Evolutionary conservation across 768 basidiomycete species (phyloP).

Genomic region (Serendipita sp.): DNA sequence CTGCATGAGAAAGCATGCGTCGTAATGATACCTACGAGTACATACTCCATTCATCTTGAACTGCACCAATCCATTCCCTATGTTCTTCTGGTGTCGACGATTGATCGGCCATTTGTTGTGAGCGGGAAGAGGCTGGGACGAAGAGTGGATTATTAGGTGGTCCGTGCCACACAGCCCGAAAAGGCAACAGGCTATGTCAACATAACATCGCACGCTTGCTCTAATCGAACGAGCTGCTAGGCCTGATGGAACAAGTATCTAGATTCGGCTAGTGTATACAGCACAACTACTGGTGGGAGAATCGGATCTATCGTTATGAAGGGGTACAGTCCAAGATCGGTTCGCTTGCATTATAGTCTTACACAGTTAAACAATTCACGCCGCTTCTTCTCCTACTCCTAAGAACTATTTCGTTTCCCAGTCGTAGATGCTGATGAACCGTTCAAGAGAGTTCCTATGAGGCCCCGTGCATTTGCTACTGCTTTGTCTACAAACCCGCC

Average conservation of each 20-base stretch:
- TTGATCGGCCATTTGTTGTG: neutral
- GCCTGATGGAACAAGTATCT: too few relatives aligned
- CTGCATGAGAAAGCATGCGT: neutral
- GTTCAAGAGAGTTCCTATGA: neutral
- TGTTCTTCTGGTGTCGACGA: neutral
- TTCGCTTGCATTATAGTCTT: neutral
- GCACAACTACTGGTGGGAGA: neutral
- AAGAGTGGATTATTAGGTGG: neutral
- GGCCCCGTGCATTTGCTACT: neutral
- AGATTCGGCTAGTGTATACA: neutral
- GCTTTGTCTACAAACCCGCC: neutral
- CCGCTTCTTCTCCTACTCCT: neutral
- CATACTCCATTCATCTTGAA: conserved; percentile 68
- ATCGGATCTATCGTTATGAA: too few relatives aligned
- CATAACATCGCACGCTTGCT: neutral
- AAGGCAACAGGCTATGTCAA: neutral
- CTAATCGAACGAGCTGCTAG: too few relatives aligned
- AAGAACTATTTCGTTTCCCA: neutral
- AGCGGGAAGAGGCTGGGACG: neutral
- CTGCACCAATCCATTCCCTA: conserved; percentile 43
- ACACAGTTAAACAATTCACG: neutral
- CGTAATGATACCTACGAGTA: conserved; percentile 37
- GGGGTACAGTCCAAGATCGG: too few relatives aligned
- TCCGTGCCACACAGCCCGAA: neutral
- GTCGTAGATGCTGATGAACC: neutral